Conservation (phyloP, 306 rosid species). For the apple (Malus domestica) region DNA sequence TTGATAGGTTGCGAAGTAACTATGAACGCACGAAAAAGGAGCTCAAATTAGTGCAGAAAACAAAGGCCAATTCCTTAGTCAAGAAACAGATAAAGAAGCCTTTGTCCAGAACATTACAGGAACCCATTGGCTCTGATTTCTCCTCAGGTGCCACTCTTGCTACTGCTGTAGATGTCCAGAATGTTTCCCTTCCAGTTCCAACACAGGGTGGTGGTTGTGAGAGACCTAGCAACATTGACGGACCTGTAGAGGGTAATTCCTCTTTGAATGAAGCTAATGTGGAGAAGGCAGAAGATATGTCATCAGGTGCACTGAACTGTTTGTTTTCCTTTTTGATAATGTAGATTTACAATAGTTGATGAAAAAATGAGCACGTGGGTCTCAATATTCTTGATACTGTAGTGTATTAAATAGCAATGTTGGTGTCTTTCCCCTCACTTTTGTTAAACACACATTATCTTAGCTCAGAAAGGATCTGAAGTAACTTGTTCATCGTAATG, state of each 20-base stretch:
- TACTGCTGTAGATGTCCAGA: conserved; percentile 52
- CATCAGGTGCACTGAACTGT: conserved; percentile 49
- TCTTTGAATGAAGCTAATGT: conserved; percentile 58
- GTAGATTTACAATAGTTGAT: not conserved
- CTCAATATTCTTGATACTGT: not conserved
- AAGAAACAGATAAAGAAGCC: conserved; percentile 72
- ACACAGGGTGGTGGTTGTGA: conserved; percentile 51
- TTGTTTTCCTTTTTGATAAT: not conserved
- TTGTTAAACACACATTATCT: not conserved
- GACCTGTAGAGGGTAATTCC: conserved; percentile 52
- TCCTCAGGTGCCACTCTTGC: conserved; percentile 93
- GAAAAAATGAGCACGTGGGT: not conserved
- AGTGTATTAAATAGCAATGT: not conserved
- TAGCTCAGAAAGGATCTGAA: not conserved
- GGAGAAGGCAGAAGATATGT: conserved; percentile 69
- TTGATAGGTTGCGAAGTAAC: conserved; percentile 66
- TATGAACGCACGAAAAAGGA: conserved; percentile 57
- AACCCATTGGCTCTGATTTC: conserved; percentile 86
- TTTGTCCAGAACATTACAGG: conserved; percentile 58
- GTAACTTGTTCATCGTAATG: not conserved
- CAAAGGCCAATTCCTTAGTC: conserved; percentile 48
- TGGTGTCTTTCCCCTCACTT: not conserved
- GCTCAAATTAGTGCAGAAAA: conserved; percentile 60
- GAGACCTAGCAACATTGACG: conserved; percentile 63
- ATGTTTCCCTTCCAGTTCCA: conserved; percentile 43